Conservation (phyloP, 176 grass and related monocot species). For the Ensete ventricosum region DNA sequence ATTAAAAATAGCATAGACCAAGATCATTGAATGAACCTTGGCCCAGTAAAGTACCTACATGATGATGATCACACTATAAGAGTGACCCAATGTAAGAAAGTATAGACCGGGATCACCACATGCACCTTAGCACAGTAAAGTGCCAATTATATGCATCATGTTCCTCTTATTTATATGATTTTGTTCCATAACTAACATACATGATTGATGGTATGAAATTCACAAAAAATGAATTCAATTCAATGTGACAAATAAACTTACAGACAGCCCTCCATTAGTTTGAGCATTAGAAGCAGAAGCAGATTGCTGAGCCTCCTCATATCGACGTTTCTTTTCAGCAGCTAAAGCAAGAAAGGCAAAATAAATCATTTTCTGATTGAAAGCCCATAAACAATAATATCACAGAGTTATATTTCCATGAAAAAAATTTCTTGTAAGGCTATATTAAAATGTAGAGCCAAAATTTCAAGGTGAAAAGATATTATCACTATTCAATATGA, state of each 20-base stretch:
- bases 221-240: neutral
- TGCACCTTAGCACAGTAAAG: no score
- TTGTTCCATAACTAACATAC: no score
- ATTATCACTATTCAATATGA: neutral
- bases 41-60: no score
- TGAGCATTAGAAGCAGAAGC: constrained; percentile 32
- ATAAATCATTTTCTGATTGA: neutral
- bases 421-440: neutral
- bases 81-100: no score
- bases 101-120: no score
- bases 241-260: constrained; percentile 36
- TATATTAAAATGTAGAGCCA: neutral
- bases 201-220: no score
- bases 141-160: no score
- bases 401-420: neutral
- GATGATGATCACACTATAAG: no score
- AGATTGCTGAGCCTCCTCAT: constrained; percentile 57
- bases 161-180: no score
- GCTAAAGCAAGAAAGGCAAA: constrained; percentile 24
- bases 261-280: constrained; percentile 56
- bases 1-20: no score
- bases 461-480: neutral
- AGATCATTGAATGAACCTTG: no score
- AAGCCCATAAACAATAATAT: neutral
- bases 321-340: constrained; percentile 63